phyloP scores from a whole-genome alignment of 257 asterid genomes.

The Nicotiana sylvestris region DNA sequence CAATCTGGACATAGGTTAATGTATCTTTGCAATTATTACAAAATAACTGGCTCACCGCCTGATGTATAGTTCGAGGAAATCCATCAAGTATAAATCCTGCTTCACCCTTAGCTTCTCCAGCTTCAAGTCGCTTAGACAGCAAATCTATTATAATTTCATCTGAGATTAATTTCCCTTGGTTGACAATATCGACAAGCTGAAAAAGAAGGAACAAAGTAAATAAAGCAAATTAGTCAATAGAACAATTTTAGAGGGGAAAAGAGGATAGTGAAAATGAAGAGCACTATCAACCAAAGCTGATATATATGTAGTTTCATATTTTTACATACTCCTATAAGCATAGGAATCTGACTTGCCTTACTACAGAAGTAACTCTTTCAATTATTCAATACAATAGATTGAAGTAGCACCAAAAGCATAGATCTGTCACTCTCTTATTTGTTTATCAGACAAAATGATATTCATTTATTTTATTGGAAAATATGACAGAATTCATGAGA shows the following conservation, averaged over 20 bases:
- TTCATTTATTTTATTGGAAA: no score
- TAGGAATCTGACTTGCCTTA: not conserved
- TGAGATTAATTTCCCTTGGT: conserved; percentile 78
- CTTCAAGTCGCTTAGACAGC: conserved; percentile 80
- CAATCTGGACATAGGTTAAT: not conserved
- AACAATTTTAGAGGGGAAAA: not conserved
- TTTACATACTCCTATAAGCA: not conserved
- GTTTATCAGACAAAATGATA: no score
- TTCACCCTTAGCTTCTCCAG: conserved; percentile 76
- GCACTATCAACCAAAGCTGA: not conserved
- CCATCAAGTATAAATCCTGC: conserved; percentile 95
- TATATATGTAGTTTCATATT: not conserved
- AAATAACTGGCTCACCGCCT: conserved; percentile 65
- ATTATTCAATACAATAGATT: not conserved
- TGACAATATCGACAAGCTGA: conserved; percentile 87
- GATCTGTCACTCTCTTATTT: no score
- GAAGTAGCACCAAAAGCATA: not conserved
- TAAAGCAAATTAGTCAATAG: not conserved
- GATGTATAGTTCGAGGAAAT: conserved; percentile 94
- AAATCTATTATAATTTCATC: conserved; percentile 84
- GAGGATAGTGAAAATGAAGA: not conserved
- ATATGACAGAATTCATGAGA: not conserved
- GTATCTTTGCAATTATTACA: not conserved
- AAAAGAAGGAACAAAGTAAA: conserved; percentile 20
- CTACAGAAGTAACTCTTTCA: not conserved